These are phyloP conservation scores for Debaryomycetaceae sp. DNA, from an alignment of 1,139 yeast species.

Conservation along the genomic window DNA sequence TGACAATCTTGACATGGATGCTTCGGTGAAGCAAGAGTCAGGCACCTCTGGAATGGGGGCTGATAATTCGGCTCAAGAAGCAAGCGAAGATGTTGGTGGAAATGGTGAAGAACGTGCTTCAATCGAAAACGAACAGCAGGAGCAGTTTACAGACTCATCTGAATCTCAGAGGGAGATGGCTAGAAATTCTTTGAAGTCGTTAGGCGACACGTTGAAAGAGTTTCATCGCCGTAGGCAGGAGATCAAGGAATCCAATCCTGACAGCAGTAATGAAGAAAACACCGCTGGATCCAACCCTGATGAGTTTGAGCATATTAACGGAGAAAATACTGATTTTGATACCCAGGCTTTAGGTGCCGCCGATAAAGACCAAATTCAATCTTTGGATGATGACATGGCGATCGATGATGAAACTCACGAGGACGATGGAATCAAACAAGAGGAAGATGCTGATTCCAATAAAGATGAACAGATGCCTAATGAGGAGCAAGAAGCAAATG, in stretches of 20 bases:
- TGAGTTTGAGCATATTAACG: slow-evolving; percentile 89
- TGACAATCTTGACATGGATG: slow-evolving; percentile 55
- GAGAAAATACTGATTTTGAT: slow-evolving; percentile 68
- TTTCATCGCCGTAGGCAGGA: slow-evolving; percentile 90
- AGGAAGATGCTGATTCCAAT: slow-evolving; percentile 19
- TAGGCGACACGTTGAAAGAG: slow-evolving; percentile 89
- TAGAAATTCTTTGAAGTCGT: slow-evolving; percentile 76
- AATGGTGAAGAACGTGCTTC: slow-evolving; percentile 52
- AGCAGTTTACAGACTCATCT: slow-evolving; percentile 27
- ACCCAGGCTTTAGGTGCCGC: slow-evolving; percentile 96
- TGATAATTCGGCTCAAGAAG: slow-evolving; percentile 63
- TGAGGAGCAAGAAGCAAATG: slow-evolving; percentile 45
- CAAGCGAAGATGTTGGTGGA: slow-evolving; percentile 68
- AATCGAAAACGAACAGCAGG: slow-evolving; percentile 41
- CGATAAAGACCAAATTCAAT: slow-evolving; percentile 71
- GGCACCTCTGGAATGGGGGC: slow-evolving; percentile 79
- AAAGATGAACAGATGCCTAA: slow-evolving; percentile 43
- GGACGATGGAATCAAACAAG: slow-evolving; percentile 16
- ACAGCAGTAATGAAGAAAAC: slow-evolving; percentile 44
- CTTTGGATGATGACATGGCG: slow-evolving; percentile 79
- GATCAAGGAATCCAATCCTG: slow-evolving; percentile 58
- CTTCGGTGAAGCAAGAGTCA: slow-evolving; percentile 68
- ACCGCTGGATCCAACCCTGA: slow-evolving; percentile 69
- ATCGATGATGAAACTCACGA: slow-evolving; percentile 60
- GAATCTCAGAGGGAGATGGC: slow-evolving; percentile 72